phyloP scores from a whole-genome alignment of 2,329 filamentous ascomycete species.

The Aspergillus fumigatiaffinis region DNA sequence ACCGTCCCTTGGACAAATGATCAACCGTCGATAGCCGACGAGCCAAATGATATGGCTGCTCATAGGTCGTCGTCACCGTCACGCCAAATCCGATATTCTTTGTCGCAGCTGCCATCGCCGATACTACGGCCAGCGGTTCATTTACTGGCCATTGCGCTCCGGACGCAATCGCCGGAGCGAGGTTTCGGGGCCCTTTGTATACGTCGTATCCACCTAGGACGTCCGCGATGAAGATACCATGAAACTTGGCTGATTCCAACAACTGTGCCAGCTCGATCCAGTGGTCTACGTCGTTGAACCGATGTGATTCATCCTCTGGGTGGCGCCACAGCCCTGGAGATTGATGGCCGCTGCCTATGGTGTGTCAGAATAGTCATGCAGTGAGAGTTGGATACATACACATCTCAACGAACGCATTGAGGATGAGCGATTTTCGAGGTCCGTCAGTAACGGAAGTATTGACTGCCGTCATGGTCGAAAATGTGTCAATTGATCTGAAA shows the following conservation, averaged over 20 bases:
- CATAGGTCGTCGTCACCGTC: conserved; percentile 65
- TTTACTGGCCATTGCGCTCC: conserved; percentile 70
- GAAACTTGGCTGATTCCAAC: conserved; percentile 60
- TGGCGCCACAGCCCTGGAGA: conserved; percentile 61
- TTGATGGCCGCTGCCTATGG: conserved; percentile 47
- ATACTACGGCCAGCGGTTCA: conserved; percentile 60
- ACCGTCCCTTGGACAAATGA: conserved; percentile 61
- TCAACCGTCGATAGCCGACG: conserved; percentile 63
- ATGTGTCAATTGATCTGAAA: too few relatives aligned
- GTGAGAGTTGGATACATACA: conserved; percentile 24
- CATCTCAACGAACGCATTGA: conserved; percentile 52
- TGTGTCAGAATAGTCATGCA: background rate
- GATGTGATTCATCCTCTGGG: conserved; percentile 58
- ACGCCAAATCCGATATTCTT: conserved; percentile 66
- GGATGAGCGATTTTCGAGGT: conserved; percentile 41
- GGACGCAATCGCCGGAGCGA: conserved; percentile 57
- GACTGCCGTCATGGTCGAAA: too few relatives aligned
- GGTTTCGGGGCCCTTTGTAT: conserved; percentile 58
- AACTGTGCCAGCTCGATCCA: conserved; percentile 60
- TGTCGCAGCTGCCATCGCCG: conserved; percentile 66
- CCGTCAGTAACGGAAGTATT: too few relatives aligned
- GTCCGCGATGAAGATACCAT: conserved; percentile 65
- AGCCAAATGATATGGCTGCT: conserved; percentile 65
- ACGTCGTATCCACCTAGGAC: conserved; percentile 66
- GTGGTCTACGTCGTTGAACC: conserved; percentile 58